phyloP scores from a whole-genome alignment of 1,284 basidiomycete species.

The Ganoderma multipileum region DNA sequence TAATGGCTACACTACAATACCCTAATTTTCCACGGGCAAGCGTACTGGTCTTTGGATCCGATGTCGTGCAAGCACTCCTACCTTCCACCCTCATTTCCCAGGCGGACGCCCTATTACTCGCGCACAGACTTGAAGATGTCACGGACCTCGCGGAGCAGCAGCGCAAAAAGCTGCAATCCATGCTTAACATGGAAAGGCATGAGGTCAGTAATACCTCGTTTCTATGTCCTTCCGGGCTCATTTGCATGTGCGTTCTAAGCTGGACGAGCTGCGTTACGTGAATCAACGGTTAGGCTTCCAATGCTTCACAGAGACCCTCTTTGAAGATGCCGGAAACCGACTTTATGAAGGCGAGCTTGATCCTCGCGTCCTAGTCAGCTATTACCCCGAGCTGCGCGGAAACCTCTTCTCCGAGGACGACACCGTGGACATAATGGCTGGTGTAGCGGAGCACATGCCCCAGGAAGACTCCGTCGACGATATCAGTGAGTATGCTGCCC shows the following conservation, averaged over 20 bases:
- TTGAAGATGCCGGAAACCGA: slow-evolving; percentile 79
- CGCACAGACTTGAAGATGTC: slow-evolving; percentile 70
- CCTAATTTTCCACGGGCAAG: slow-evolving; percentile 61
- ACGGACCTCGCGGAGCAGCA: slow-evolving; percentile 66
- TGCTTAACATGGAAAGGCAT: slow-evolving; percentile 54
- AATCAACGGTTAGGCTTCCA: slow-evolving; percentile 82
- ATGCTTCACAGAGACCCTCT: slow-evolving; percentile 73
- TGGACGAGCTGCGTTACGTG: slow-evolving; percentile 74
- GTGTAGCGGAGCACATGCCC: slow-evolving; percentile 72
- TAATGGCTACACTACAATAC: slow-evolving; percentile 35
- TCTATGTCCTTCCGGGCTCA: not conserved
- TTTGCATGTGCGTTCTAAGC: slow-evolving; percentile 41
- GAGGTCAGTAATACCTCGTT: slow-evolving; percentile 46
- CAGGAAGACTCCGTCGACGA: slow-evolving; percentile 69
- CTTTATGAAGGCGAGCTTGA: slow-evolving; percentile 77
- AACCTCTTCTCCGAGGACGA: slow-evolving; percentile 57
- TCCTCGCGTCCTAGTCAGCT: slow-evolving; percentile 77
- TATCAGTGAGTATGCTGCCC: slow-evolving; percentile 67
- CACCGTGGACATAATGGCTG: slow-evolving; percentile 65
- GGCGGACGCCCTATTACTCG: slow-evolving; percentile 72
- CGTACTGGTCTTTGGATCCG: slow-evolving; percentile 67
- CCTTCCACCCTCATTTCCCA: slow-evolving; percentile 78
- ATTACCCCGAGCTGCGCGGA: slow-evolving; percentile 76
- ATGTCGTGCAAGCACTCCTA: slow-evolving; percentile 71
- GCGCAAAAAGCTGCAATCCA: slow-evolving; percentile 60